A percentile compares a stretch with the other conserved stretches of the same genome.
Evolutionary conservation across 306 rosid species (phyloP).

Genomic region (Cotoneaster glaucophyllus): DNA sequence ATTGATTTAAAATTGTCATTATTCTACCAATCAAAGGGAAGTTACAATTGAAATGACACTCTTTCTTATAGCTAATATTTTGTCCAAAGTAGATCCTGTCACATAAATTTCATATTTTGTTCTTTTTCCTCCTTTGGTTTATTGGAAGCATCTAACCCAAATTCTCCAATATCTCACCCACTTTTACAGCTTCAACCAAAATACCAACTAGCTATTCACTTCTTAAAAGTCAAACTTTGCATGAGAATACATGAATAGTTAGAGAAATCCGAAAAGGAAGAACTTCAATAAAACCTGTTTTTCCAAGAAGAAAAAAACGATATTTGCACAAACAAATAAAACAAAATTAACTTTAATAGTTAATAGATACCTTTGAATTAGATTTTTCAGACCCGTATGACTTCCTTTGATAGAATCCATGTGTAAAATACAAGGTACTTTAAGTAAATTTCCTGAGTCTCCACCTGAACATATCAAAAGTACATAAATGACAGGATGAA

Average conservation of each 20-base stretch:
- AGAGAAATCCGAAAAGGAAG: not conserved
- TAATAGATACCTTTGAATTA: slow-evolving; percentile 70
- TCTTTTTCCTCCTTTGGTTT: not conserved
- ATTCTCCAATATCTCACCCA: not conserved
- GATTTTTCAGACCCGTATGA: slow-evolving; percentile 81
- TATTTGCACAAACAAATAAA: slow-evolving; percentile 4
- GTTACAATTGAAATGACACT: not conserved
- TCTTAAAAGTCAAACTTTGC: not conserved
- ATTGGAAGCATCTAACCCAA: not conserved
- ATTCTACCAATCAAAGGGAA: not conserved
- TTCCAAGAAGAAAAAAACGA: not conserved
- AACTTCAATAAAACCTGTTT: not conserved
- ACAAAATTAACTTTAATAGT: slow-evolving; percentile 10
- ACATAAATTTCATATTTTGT: not conserved
- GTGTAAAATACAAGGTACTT: slow-evolving; percentile 83
- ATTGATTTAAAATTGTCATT: not conserved
- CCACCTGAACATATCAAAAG: slow-evolving; percentile 46
- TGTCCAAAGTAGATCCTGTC: not conserved
- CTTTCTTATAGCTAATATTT: not conserved
- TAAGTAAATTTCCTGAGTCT: slow-evolving; percentile 37
- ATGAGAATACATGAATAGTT: not conserved
- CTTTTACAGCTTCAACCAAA: not conserved
- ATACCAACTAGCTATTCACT: not conserved
- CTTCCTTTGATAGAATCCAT: slow-evolving; percentile 97
- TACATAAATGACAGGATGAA: slow-evolving; percentile 8